These are phyloP conservation scores for Bruguiera gymnorhiza DNA, from an alignment of 345 rosid genomes.

Conservation along the genomic window DNA sequence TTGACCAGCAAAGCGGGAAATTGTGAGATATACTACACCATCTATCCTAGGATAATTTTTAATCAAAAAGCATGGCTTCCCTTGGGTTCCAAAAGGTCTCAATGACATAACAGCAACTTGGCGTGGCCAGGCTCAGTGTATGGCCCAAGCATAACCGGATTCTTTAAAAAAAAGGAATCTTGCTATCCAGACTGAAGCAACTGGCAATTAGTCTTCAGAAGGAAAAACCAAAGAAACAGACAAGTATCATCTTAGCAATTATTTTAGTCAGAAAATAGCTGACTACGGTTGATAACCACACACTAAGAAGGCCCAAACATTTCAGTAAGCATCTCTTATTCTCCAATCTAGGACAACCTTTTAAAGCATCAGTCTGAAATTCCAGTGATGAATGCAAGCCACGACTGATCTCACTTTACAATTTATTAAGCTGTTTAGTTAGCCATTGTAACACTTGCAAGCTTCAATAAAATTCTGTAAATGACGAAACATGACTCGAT, in stretches of 20 bases:
- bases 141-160: conserved; percentile 4
- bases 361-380: background rate
- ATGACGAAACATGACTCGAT: too few relatives aligned
- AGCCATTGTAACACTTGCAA: background rate
- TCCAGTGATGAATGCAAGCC: background rate
- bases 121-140: background rate
- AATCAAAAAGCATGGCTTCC: background rate
- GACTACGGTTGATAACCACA: too few relatives aligned
- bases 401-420: background rate
- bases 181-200: background rate
- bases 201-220: background rate
- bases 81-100: background rate
- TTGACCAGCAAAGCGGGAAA: background rate
- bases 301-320: background rate
- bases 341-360: background rate
- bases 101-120: background rate
- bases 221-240: background rate
- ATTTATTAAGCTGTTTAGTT: background rate
- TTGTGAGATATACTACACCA: background rate
- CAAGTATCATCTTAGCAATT: background rate
- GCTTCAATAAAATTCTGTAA: too few relatives aligned
- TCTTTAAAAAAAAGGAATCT: background rate
- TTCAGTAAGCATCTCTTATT: background rate
- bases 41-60: background rate
- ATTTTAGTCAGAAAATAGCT: background rate